Percentiles rank a stretch among this genome's conserved stretches.
Conservation (phyloP, 176 grass and related monocot genomes). For the Eragrostis nindensis region DNA sequence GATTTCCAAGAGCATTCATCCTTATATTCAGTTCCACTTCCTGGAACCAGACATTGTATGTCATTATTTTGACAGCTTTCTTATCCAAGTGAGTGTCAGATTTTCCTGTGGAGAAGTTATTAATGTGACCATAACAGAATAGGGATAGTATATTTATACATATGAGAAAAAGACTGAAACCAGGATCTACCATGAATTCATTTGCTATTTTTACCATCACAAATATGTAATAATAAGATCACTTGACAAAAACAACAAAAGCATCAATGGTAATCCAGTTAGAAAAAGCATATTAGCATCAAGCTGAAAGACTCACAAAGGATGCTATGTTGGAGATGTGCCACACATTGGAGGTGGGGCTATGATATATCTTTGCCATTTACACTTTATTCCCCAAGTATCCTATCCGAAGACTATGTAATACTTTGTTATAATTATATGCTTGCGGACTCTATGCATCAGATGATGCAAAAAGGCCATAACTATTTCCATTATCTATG, state of each 20-base stretch:
- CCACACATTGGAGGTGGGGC: too few species aligned
- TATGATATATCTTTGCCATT: too few species aligned
- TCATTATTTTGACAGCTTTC: constrained; percentile 74
- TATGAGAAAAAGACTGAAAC: background rate
- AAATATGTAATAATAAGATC: constrained; percentile 20
- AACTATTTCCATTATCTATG: too few species aligned
- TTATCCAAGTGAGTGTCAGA: constrained; percentile 33
- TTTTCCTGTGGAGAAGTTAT: constrained; percentile 37
- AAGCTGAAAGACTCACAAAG: background rate
- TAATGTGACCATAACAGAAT: constrained; percentile 4
- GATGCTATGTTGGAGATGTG: too few species aligned
- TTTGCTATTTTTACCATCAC: background rate
- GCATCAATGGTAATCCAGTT: background rate
- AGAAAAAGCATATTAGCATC: background rate
- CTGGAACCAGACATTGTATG: constrained; percentile 96
- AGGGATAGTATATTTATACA: background rate
- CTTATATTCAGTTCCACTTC: constrained; percentile 75
- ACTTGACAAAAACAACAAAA: constrained; percentile 18
- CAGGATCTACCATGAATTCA: background rate
- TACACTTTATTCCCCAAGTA: too few species aligned
- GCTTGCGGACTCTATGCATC: too few species aligned
- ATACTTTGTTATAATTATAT: too few species aligned
- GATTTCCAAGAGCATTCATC: constrained; percentile 70
- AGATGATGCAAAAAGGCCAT: too few species aligned
- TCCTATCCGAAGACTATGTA: too few species aligned